Evolutionary conservation across 495 filamentous ascomycete genomes (phyloP).

Genomic region (Xylaria telfairii): DNA sequence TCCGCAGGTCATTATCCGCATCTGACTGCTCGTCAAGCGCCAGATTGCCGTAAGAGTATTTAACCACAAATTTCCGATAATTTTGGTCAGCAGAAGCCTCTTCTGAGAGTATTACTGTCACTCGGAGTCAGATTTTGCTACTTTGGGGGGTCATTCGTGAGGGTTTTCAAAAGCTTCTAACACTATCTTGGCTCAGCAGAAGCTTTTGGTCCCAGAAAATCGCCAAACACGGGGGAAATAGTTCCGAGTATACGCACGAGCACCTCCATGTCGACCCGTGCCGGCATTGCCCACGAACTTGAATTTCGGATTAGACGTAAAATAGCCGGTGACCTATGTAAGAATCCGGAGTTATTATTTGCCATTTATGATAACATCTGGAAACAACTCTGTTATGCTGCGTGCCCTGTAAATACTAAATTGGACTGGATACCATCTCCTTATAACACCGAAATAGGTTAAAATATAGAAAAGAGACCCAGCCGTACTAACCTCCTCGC

Average conservation of each 20-base stretch:
- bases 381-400: no score
- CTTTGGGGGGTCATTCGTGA: no score
- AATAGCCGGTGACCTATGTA: neutral
- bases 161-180: no score
- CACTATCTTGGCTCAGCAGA: no score
- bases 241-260: no score
- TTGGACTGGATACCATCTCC: no score
- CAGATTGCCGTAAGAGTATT: conserved; percentile 8
- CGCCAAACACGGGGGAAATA: no score
- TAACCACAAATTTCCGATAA: neutral
- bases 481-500: neutral
- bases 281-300: neutral
- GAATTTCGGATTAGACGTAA: neutral
- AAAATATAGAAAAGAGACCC: neutral
- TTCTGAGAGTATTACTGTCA: neutral
- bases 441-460: neutral
- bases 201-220: no score
- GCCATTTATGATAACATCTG: no score
- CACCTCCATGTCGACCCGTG: conserved; percentile 7
- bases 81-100: neutral
- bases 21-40: conserved; percentile 5
- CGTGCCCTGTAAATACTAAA: no score
- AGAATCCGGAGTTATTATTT: neutral
- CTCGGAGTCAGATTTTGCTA: no score
- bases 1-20: conserved; percentile 7